Conservation (phyloP, 1,139 yeast genomes). For the Geotrichum bryndzae region DNA sequence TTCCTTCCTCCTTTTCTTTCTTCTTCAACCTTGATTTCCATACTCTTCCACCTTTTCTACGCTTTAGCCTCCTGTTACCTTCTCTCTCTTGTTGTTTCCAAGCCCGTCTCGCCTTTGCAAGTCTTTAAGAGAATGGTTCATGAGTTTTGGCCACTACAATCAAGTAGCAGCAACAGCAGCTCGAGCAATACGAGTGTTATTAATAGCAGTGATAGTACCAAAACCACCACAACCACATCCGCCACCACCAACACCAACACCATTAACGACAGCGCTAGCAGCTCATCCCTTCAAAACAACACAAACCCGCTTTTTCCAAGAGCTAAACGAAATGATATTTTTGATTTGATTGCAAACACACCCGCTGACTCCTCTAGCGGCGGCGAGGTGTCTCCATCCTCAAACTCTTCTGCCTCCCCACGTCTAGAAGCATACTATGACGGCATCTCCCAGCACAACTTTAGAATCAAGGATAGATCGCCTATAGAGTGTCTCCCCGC, state of each 20-base stretch:
- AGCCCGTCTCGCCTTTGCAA: not conserved
- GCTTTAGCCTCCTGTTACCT: not conserved
- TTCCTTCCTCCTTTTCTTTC: slow-evolving; percentile 3
- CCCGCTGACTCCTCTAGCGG: not conserved
- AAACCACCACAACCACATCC: not conserved
- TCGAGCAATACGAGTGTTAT: not conserved
- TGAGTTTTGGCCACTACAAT: not conserved
- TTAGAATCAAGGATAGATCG: slow-evolving; percentile 5
- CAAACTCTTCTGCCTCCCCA: not conserved
- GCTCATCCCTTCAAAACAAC: not conserved
- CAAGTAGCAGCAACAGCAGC: not conserved
- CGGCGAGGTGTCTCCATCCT: not conserved
- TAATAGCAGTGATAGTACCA: not conserved
- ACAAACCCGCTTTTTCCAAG: not conserved
- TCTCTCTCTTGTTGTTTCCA: not conserved
- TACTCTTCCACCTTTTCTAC: not conserved
- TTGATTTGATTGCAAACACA: not conserved
- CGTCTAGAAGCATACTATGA: not conserved
- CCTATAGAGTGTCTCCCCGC: slow-evolving; percentile 53
- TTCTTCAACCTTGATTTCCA: not conserved
- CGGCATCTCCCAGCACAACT: not conserved
- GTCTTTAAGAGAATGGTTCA: not conserved
- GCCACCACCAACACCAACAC: not conserved
- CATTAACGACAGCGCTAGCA: not conserved
- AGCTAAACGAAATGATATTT: not conserved